Evolutionary conservation across 1,284 basidiomycete species (phyloP).

Genomic region (Chondrostereum purpureum): DNA sequence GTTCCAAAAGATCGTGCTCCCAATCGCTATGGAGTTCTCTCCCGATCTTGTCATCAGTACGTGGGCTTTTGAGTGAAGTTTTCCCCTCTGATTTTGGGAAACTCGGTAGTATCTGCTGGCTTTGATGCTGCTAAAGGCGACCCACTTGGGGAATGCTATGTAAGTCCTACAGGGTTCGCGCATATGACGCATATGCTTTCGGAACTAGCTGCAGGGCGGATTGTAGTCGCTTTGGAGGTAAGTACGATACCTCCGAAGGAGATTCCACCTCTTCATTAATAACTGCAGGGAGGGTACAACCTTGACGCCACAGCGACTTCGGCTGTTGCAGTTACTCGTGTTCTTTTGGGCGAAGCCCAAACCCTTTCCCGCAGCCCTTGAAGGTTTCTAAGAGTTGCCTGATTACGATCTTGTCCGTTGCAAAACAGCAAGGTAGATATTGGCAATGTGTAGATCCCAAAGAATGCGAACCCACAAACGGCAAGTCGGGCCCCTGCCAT

Average conservation of each 20-base stretch:
- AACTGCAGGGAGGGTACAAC: conserved; percentile 86
- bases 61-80: conserved; percentile 19
- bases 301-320: conserved; percentile 85
- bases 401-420: conserved; percentile 84
- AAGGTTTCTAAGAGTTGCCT: conserved; percentile 74
- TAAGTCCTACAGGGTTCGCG: conserved; percentile 91
- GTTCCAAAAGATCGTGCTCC: conserved; percentile 95
- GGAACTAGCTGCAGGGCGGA: conserved; percentile 81
- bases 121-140: conserved; percentile 97
- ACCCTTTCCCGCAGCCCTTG: conserved; percentile 59
- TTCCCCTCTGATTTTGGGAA: conserved; percentile 4
- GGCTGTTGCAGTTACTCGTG: conserved; percentile 78
- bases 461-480: conserved; percentile 72
- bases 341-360: conserved; percentile 87
- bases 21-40: conserved; percentile 94
- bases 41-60: conserved; percentile 94
- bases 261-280: conserved; percentile 3
- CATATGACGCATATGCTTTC: conserved; percentile 98
- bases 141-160: conserved; percentile 83
- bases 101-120: conserved; percentile 81
- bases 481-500: too few relatives aligned
- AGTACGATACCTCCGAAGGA: conserved; percentile 10
- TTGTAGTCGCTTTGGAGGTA: conserved; percentile 94
- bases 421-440: conserved; percentile 80
- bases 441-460: conserved; percentile 81